Evolutionary conservation across 495 filamentous ascomycete genomes (phyloP).

Genomic region (Aspergillus steynii): DNA sequence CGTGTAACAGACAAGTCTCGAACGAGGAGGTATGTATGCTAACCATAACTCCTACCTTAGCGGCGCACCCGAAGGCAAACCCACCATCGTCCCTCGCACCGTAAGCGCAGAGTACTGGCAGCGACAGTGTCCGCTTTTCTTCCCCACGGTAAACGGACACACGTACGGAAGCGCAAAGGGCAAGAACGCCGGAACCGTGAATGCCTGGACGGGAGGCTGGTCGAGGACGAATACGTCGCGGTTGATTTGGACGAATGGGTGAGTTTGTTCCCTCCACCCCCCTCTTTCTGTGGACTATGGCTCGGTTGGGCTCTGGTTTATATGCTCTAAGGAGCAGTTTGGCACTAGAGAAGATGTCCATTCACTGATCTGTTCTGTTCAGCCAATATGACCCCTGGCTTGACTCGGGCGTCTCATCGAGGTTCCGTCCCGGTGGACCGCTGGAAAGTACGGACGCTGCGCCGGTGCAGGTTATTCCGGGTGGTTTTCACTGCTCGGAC

Average conservation of each 20-base stretch:
- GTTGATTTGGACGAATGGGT: constrained; percentile 63
- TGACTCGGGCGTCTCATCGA: constrained; percentile 51
- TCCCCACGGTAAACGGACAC: constrained; percentile 52
- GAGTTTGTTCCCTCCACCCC: constrained; percentile 10
- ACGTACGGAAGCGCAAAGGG: constrained; percentile 53
- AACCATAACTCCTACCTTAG: constrained; percentile 16
- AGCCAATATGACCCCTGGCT: constrained; percentile 62
- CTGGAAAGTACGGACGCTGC: constrained; percentile 38
- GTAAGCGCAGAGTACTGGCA: constrained; percentile 58
- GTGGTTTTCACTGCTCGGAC: constrained; percentile 55
- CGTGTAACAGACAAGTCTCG: too few relatives aligned
- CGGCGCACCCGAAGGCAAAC: constrained; percentile 46
- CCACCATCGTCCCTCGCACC: constrained; percentile 56
- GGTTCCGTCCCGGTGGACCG: constrained; percentile 56
- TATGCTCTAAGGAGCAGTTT: too few relatives aligned
- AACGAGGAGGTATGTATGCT: neutral
- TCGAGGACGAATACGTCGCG: constrained; percentile 51
- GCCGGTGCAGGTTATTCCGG: constrained; percentile 56
- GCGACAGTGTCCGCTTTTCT: constrained; percentile 58
- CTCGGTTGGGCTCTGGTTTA: too few relatives aligned
- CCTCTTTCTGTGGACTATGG: too few relatives aligned
- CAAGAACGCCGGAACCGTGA: constrained; percentile 55
- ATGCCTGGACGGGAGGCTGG: constrained; percentile 63
- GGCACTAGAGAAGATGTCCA: neutral
- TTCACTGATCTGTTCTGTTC: neutral